Conservation (phyloP, 2,329 filamentous ascomycete species). For the Amauroascus niger region DNA sequence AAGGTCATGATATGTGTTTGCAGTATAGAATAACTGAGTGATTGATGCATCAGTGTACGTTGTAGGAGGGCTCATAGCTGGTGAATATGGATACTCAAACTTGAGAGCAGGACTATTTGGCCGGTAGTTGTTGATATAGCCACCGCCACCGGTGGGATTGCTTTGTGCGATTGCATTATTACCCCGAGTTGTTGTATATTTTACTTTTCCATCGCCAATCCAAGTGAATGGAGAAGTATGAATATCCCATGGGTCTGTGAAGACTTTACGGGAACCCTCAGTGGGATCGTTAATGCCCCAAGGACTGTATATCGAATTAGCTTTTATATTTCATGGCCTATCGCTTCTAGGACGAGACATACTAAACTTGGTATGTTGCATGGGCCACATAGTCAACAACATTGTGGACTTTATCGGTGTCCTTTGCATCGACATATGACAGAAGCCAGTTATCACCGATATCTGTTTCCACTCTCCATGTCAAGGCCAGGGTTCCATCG, state of each 20-base stretch:
- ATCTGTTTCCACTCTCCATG: conserved; percentile 17
- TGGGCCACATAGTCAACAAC: conserved; percentile 16
- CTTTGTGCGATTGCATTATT: conserved; percentile 15
- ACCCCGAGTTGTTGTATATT: conserved; percentile 12
- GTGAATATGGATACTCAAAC: conserved; percentile 13
- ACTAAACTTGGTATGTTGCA: conserved; percentile 15
- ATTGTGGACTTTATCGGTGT: conserved; percentile 11
- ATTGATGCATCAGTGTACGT: conserved; percentile 14
- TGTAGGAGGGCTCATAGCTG: conserved; percentile 8
- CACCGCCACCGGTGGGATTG: conserved; percentile 13
- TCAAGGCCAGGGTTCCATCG: conserved; percentile 13
- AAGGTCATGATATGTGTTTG: conserved; percentile 15
- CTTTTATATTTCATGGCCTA: neutral
- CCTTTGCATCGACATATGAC: conserved; percentile 15
- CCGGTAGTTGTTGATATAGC: conserved; percentile 16
- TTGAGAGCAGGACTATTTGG: conserved; percentile 10
- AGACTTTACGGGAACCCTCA: conserved; percentile 10
- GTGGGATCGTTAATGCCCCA: conserved; percentile 16
- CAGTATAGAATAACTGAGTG: conserved; percentile 15
- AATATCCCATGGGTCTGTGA: conserved; percentile 13
- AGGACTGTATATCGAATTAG: conserved; percentile 5
- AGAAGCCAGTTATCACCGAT: conserved; percentile 17
- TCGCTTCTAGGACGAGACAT: neutral
- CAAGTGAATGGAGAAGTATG: conserved; percentile 13
- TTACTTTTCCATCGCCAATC: conserved; percentile 8